Conservation (phyloP, 1,284 basidiomycete species). For the Apiotrichum sp. region DNA sequence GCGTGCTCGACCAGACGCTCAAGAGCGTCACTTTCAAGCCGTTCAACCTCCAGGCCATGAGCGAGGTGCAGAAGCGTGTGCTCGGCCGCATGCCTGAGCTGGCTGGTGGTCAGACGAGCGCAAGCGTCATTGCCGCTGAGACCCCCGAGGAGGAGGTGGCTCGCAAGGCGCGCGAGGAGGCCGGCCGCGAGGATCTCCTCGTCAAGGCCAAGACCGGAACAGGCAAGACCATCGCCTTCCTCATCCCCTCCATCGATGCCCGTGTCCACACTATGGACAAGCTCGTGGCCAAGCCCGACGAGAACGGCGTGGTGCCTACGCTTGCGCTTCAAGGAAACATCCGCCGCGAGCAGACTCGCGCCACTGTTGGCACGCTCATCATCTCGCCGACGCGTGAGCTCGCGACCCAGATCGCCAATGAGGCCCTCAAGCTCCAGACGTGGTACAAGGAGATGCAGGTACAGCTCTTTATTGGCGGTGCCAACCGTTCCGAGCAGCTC, state of each 20-base stretch:
- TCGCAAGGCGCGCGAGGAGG: conserved; percentile 16
- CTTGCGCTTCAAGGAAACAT: not conserved
- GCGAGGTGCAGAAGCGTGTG: conserved; percentile 76
- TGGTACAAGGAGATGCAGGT: conserved; percentile 66
- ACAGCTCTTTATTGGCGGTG: conserved; percentile 74
- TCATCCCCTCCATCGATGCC: conserved; percentile 79
- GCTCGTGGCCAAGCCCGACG: conserved; percentile 18
- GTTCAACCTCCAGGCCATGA: conserved; percentile 70
- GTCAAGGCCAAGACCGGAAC: conserved; percentile 78
- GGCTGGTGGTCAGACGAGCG: conserved; percentile 26
- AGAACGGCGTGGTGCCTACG: conserved; percentile 20
- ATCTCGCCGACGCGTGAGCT: conserved; percentile 92
- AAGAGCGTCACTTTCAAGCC: conserved; percentile 62
- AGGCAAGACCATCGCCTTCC: conserved; percentile 82
- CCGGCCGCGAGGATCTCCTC: conserved; percentile 35
- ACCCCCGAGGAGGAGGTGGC: conserved; percentile 10
- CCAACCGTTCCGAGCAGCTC: conserved; percentile 48
- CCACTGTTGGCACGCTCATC: conserved; percentile 68
- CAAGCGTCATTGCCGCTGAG: conserved; percentile 5
- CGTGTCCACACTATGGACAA: conserved; percentile 50
- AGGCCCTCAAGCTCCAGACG: conserved; percentile 64
- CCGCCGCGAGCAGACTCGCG: conserved; percentile 47
- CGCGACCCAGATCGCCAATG: conserved; percentile 86
- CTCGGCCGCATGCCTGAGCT: conserved; percentile 55
- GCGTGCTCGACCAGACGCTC: conserved; percentile 52